A percentile compares a stretch with the other conserved stretches of the same genome.
phyloP scores from a whole-genome alignment of 768 basidiomycete genomes.

The Collybia nuda region DNA sequence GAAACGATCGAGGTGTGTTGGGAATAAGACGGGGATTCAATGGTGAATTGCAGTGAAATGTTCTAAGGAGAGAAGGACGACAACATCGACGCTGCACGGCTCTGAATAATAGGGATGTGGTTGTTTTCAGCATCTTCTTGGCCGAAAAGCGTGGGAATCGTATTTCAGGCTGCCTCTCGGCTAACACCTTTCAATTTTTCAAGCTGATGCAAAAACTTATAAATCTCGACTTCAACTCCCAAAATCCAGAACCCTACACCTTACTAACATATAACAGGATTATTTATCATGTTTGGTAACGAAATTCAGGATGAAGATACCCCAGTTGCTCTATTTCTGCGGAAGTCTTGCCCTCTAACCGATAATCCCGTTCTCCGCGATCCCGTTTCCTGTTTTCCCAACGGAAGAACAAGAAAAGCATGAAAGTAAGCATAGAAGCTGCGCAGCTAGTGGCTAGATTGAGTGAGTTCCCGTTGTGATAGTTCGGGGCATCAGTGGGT shows the following conservation, averaged over 20 bases:
- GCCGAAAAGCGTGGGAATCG: background rate
- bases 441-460: slow-evolving; percentile 38
- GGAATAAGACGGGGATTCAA: background rate
- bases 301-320: slow-evolving; percentile 42
- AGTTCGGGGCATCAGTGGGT: slow-evolving; percentile 44
- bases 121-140: slow-evolving; percentile 11
- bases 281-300: slow-evolving; percentile 42
- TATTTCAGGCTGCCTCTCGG: too few species aligned
- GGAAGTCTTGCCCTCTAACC: slow-evolving; percentile 34
- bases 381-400: slow-evolving; percentile 43
- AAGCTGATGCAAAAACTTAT: too few species aligned
- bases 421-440: slow-evolving; percentile 27
- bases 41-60: background rate
- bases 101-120: slow-evolving; percentile 5
- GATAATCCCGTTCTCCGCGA: slow-evolving; percentile 39
- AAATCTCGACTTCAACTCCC: too few species aligned
- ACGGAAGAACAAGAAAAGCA: slow-evolving; percentile 33
- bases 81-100: slow-evolving; percentile 3
- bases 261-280: too few species aligned
- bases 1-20: slow-evolving; percentile 16
- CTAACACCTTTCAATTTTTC: too few species aligned
- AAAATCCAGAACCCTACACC: too few species aligned
- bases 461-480: slow-evolving; percentile 44
- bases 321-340: slow-evolving; percentile 40
- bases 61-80: background rate